A percentile compares a stretch with the other conserved stretches of the same genome.
Conservation (phyloP, 2,329 filamentous ascomycete genomes). For the Thielaviopsis cerberus region DNA sequence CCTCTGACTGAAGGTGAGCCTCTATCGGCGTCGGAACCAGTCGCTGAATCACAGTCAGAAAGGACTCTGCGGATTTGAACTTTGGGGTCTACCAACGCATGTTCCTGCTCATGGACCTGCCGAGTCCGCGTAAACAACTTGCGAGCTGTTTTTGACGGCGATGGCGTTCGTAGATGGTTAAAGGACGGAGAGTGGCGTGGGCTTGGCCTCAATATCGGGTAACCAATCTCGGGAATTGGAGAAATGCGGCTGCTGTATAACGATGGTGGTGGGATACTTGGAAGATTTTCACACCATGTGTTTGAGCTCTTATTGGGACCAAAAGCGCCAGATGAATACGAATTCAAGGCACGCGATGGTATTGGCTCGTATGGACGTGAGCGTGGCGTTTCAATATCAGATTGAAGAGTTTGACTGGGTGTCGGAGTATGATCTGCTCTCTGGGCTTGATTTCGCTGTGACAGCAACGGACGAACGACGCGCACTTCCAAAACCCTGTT, state of each 20-base stretch:
- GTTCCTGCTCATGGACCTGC: background rate
- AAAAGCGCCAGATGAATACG: background rate
- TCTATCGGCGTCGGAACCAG: background rate
- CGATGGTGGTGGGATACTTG: background rate
- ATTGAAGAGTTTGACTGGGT: background rate
- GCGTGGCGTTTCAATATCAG: background rate
- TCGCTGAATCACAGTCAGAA: background rate
- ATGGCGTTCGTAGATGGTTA: background rate
- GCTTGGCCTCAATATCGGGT: background rate
- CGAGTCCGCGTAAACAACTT: background rate
- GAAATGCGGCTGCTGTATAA: background rate
- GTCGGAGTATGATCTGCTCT: background rate
- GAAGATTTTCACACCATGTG: background rate
- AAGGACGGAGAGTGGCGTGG: background rate
- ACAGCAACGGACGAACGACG: slow-evolving; percentile 3
- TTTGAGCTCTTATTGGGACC: background rate
- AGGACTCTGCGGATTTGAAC: slow-evolving; percentile 1
- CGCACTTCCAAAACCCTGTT: slow-evolving; percentile 6
- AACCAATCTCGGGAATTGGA: background rate
- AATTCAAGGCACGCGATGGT: background rate
- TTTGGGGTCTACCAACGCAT: background rate
- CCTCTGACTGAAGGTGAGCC: background rate
- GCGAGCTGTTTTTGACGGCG: background rate
- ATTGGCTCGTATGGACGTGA: background rate
- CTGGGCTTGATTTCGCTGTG: background rate